phyloP scores from a whole-genome alignment of 768 basidiomycete genomes.

The Rhodotorula toruloides region DNA sequence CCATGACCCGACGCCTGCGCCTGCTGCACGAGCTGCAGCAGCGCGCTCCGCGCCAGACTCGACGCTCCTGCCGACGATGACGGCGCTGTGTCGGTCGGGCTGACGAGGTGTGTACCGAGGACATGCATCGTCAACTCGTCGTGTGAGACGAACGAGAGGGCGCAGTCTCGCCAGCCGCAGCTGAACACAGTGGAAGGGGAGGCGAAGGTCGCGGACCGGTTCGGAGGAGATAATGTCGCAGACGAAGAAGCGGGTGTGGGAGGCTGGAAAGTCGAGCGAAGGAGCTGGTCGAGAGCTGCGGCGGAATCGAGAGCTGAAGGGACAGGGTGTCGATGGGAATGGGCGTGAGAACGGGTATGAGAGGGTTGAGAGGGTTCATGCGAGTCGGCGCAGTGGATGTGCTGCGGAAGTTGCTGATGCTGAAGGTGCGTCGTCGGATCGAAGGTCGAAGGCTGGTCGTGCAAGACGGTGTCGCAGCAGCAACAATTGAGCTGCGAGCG shows the following conservation, averaged over 20 bases:
- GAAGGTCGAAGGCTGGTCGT: conserved; percentile 12
- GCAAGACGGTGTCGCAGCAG: conserved; percentile 28
- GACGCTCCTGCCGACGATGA: neutral
- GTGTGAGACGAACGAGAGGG: neutral
- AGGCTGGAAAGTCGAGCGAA: neutral
- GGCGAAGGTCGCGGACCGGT: neutral
- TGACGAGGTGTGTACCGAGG: neutral
- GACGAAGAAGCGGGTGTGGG: neutral
- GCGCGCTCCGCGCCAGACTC: too few species aligned
- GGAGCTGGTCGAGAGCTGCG: neutral
- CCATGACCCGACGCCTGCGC: neutral
- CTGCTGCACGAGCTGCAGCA: too few species aligned
- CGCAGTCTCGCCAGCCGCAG: conserved; percentile 11
- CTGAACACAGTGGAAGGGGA: neutral
- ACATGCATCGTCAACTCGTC: conserved; percentile 4
- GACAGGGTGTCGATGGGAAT: conserved; percentile 6
- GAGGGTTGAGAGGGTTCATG: neutral
- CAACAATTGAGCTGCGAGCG: conserved; percentile 29
- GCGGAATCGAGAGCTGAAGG: neutral
- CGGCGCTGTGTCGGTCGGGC: neutral
- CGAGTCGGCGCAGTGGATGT: conserved; percentile 26
- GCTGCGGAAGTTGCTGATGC: conserved; percentile 15
- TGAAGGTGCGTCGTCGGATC: conserved; percentile 18
- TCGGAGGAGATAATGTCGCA: neutral
- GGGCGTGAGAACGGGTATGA: neutral